These are phyloP conservation scores for Xylaria longipes DNA, from an alignment of 495 filamentous ascomycete species.

Conservation along the genomic window DNA sequence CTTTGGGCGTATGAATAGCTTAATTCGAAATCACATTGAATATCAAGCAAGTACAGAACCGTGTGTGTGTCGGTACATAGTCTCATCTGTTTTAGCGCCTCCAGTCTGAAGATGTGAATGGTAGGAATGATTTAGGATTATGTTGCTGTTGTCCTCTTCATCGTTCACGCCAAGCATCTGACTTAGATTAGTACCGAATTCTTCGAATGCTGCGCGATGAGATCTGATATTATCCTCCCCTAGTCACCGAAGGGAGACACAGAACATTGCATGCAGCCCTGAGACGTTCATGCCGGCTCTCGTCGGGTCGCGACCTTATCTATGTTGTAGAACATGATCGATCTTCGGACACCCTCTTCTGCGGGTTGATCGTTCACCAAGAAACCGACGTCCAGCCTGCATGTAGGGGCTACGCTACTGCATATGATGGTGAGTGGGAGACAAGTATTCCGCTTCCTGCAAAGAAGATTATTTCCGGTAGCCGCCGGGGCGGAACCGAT, in stretches of 20 bases:
- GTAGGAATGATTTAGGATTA: neutral
- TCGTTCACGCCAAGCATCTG: neutral
- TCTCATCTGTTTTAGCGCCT: neutral
- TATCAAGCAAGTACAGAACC: neutral
- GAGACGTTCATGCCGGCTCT: neutral
- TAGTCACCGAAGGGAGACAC: neutral
- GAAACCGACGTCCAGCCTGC: neutral
- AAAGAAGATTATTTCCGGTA: neutral
- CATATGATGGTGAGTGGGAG: neutral
- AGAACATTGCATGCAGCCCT: neutral
- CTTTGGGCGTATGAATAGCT: neutral
- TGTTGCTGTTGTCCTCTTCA: neutral
- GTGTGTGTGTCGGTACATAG: neutral
- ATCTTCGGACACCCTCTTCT: neutral
- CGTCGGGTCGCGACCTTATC: neutral
- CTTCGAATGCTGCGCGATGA: neutral
- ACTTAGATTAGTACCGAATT: neutral
- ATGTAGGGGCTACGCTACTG: neutral
- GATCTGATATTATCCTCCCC: neutral
- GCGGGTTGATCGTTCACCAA: slow-evolving; percentile 1
- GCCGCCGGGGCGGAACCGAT: neutral
- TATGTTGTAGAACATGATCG: neutral
- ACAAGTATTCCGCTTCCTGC: neutral
- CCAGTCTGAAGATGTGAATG: neutral
- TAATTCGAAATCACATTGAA: neutral